Conservation (phyloP, 2,329 filamentous ascomycete genomes). For the Botrytis fabae region DNA sequence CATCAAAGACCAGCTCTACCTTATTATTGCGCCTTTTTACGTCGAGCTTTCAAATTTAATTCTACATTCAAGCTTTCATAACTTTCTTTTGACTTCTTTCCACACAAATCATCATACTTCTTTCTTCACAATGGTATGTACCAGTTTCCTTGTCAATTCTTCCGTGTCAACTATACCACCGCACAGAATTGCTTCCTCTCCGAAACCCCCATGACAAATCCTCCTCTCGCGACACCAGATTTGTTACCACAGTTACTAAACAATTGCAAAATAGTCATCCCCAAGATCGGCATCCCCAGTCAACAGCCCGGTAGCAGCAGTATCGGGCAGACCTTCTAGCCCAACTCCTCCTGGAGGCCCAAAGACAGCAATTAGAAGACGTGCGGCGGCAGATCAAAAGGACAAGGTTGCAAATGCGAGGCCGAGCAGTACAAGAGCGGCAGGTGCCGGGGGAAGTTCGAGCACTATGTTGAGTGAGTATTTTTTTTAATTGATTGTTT, state of each 20-base stretch:
- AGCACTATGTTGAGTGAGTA: conserved; percentile 96
- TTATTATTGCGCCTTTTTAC: background rate
- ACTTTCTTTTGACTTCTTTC: background rate
- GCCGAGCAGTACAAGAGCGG: conserved; percentile 87
- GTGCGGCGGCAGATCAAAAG: conserved; percentile 94
- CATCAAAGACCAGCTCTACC: conserved; percentile 18
- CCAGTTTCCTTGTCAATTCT: background rate
- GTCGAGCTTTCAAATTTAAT: background rate
- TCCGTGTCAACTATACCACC: background rate
- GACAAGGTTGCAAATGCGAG: conserved; percentile 94
- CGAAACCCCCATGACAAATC: background rate
- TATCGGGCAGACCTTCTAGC: conserved; percentile 71
- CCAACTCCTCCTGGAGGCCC: conserved; percentile 90
- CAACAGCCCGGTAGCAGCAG: conserved; percentile 49
- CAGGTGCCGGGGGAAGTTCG: conserved; percentile 91
- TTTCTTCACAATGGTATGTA: conserved; percentile 21
- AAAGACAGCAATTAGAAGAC: conserved; percentile 90
- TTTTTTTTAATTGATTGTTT: conserved; percentile 17
- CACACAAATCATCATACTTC: background rate
- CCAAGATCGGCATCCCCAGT: conserved; percentile 56
- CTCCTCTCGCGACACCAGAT: background rate
- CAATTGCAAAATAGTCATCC: conserved; percentile 37
- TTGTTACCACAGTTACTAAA: background rate
- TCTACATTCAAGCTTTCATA: background rate
- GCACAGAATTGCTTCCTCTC: background rate